Percentiles rank a stretch among this genome's conserved stretches.
Conservation (phyloP, 2,329 filamentous ascomycete species). For the Amesomyces nigricolor region DNA sequence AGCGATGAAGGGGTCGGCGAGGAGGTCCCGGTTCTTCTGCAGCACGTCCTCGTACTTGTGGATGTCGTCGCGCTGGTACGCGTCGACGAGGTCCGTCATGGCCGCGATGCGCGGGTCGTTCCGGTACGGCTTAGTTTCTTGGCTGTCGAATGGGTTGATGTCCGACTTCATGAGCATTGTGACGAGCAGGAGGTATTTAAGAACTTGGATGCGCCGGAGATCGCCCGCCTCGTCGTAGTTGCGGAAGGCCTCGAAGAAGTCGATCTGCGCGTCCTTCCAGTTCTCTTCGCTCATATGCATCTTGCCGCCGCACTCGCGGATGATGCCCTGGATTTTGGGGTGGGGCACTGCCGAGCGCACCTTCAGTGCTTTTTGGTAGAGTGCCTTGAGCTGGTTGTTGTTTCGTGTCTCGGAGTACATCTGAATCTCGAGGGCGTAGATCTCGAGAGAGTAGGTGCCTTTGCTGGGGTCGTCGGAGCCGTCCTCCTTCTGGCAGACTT, state of each 20-base stretch:
- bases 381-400: conserved; percentile 89
- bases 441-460: conserved; percentile 91
- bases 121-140: conserved; percentile 97
- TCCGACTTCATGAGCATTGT: conserved; percentile 98
- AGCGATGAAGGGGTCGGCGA: conserved; percentile 90
- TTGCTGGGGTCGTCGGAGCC: conserved; percentile 89
- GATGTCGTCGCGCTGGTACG: conserved; percentile 93
- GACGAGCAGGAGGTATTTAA: conserved; percentile 92
- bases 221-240: conserved; percentile 99
- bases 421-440: conserved; percentile 95
- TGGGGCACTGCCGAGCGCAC: conserved; percentile 97
- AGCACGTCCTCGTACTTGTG: conserved; percentile 85
- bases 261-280: conserved; percentile 93
- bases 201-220: conserved; percentile 89
- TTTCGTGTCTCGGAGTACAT: conserved; percentile 97
- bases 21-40: conserved; percentile 78
- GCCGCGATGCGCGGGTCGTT: conserved; percentile 90
- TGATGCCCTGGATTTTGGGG: conserved; percentile 98
- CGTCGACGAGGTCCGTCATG: conserved; percentile 95
- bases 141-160: conserved; percentile 98
- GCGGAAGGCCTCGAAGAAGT: conserved; percentile 98
- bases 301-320: conserved; percentile 96
- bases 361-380: conserved; percentile 86
- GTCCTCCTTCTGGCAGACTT: conserved; percentile 79
- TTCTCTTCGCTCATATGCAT: conserved; percentile 99